Percentiles rank a stretch among this genome's conserved stretches.
These are phyloP conservation scores for Tulasnella sp. DNA, from an alignment of 768 basidiomycete species.

Conservation along the genomic window DNA sequence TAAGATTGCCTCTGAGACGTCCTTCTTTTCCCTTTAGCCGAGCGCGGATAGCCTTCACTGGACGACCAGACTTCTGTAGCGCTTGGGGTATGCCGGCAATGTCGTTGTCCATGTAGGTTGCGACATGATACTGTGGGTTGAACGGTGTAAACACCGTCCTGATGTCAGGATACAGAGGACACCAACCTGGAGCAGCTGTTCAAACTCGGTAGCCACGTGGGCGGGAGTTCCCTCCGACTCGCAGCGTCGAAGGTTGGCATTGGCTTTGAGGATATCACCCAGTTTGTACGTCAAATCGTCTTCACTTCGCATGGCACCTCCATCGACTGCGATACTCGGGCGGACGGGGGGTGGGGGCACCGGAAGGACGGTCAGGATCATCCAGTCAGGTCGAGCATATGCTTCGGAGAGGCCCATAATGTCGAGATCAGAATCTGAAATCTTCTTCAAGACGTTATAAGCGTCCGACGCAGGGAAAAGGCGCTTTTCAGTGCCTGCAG, in stretches of 20 bases:
- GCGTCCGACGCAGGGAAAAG: slow-evolving; percentile 76
- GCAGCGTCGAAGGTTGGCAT: slow-evolving; percentile 78
- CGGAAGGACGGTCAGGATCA: slow-evolving; percentile 96
- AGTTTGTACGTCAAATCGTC: slow-evolving; percentile 98
- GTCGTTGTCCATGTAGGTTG: slow-evolving; percentile 99
- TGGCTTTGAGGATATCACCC: slow-evolving; percentile 92
- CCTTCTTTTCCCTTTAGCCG: slow-evolving; percentile 99
- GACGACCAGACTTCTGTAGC: slow-evolving; percentile 91
- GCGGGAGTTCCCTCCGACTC: slow-evolving; percentile 96
- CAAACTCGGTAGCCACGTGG: slow-evolving; percentile 90
- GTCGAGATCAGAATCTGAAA: slow-evolving; percentile 77
- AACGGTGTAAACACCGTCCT: slow-evolving; percentile 9
- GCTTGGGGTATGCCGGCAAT: slow-evolving; percentile 97
- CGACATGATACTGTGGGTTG: slow-evolving; percentile 75
- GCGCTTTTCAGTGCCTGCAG: slow-evolving; percentile 67
- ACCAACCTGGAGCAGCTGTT: slow-evolving; percentile 84
- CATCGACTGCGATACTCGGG: slow-evolving; percentile 94
- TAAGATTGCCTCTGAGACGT: slow-evolving; percentile 91
- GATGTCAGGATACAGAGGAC: not conserved
- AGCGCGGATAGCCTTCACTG: slow-evolving; percentile 96
- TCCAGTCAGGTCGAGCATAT: slow-evolving; percentile 98
- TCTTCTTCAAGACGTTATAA: slow-evolving; percentile 94
- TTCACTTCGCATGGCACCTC: slow-evolving; percentile 92
- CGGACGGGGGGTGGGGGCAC: slow-evolving; percentile 97
- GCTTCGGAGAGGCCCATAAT: slow-evolving; percentile 88